phyloP scores from a whole-genome alignment of 1,139 yeast species.

The Yamadazyma membranifaciens region DNA sequence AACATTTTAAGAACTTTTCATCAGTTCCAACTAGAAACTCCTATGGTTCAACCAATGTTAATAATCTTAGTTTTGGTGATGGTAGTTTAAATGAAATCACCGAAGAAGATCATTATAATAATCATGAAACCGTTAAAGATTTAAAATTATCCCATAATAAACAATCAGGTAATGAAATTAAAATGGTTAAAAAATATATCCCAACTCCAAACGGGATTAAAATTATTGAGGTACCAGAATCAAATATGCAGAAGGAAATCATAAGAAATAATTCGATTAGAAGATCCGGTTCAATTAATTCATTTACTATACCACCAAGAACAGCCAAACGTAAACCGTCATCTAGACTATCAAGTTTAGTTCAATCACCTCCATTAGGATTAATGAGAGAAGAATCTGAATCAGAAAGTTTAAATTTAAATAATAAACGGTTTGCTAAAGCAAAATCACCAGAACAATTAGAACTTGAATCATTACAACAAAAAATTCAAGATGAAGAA shows the following conservation, averaged over 20 bases:
- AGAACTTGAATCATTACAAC: constrained; percentile 20
- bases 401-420: too few species aligned
- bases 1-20: constrained; percentile 10
- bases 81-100: constrained; percentile 31
- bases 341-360: constrained; percentile 19
- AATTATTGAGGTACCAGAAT: constrained; percentile 47
- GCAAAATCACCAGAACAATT: constrained; percentile 7
- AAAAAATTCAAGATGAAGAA: constrained; percentile 32
- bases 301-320: constrained; percentile 10
- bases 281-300: constrained; percentile 24
- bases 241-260: constrained; percentile 35
- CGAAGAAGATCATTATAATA: constrained; percentile 22
- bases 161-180: constrained; percentile 9
- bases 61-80: constrained; percentile 26
- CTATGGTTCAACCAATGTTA: not conserved
- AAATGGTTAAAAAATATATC: constrained; percentile 47
- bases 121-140: constrained; percentile 26
- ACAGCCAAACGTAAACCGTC: constrained; percentile 15
- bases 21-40: not conserved
- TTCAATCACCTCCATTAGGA: constrained; percentile 12
- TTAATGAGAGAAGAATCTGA: constrained; percentile 12
- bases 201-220: constrained; percentile 51
- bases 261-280: constrained; percentile 43
- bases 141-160: constrained; percentile 21
- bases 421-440: not conserved